phyloP scores from a whole-genome alignment of 176 grass and related monocot genomes.

The Themeda triandra region DNA sequence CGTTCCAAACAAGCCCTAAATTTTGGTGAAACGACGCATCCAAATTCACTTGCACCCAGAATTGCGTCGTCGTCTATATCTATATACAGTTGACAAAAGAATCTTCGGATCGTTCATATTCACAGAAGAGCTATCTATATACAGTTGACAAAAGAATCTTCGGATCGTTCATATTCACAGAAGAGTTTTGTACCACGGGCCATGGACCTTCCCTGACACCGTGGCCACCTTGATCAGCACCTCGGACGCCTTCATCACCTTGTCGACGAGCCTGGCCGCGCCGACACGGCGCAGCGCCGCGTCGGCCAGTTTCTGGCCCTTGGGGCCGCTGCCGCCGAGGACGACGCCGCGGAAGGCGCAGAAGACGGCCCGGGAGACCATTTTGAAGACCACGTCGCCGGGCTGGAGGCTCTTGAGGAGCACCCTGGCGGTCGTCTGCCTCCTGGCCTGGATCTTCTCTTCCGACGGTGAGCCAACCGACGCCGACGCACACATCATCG shows the following conservation, averaged over 20 bases:
- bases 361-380: slow-evolving; percentile 59
- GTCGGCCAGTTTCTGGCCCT: slow-evolving; percentile 63
- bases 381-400: slow-evolving; percentile 51
- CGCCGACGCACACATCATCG: slow-evolving; percentile 35
- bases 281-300: slow-evolving; percentile 53
- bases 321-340: slow-evolving; percentile 46
- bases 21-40: no score
- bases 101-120: no score
- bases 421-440: slow-evolving; percentile 56
- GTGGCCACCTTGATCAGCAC: slow-evolving; percentile 51
- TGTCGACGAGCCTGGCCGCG: slow-evolving; percentile 29
- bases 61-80: no score
- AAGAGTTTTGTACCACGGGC: slow-evolving; percentile 59
- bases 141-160: slow-evolving; percentile 23
- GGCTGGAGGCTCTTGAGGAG: slow-evolving; percentile 77
- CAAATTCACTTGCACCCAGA: no score
- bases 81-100: no score
- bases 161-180: slow-evolving; percentile 42
- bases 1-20: no score
- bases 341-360: slow-evolving; percentile 47
- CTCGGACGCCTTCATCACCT: slow-evolving; percentile 39
- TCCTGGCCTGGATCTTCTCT: slow-evolving; percentile 42
- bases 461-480: slow-evolving; percentile 21
- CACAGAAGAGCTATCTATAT: no score
- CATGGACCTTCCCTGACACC: slow-evolving; percentile 58